Evolutionary conservation across 805 yeast species (phyloP).

Genomic region (Nakazawaea wickerhamii): DNA sequence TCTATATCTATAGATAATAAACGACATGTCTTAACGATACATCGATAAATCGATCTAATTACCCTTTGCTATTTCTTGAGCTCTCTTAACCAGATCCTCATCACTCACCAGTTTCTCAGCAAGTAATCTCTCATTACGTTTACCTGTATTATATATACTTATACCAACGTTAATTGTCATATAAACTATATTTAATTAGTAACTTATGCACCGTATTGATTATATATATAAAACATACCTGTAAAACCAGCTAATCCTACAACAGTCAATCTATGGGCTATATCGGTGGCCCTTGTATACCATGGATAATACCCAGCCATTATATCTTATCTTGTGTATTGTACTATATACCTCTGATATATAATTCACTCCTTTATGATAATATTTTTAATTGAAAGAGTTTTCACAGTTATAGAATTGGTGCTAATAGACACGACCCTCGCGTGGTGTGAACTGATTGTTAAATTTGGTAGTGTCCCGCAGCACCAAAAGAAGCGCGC

Average conservation of each 20-base stretch:
- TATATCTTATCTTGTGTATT: neutral
- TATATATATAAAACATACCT: slow-evolving; percentile 12
- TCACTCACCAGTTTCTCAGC: slow-evolving; percentile 20
- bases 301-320: slow-evolving; percentile 59
- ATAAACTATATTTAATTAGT: slow-evolving; percentile 25
- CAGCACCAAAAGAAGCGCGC: too few species aligned
- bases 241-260: slow-evolving; percentile 54
- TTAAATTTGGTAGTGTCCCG: too few species aligned
- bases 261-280: slow-evolving; percentile 68
- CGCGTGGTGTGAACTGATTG: too few species aligned
- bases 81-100: slow-evolving; percentile 12
- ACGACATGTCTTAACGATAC: too few species aligned
- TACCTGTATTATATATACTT: slow-evolving; percentile 48
- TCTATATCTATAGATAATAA: too few species aligned
- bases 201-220: neutral
- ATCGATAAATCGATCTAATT: neutral
- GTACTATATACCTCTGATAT: neutral
- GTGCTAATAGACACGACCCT: too few species aligned
- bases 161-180: slow-evolving; percentile 47
- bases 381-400: too few species aligned
- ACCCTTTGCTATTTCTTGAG: slow-evolving; percentile 10
- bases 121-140: slow-evolving; percentile 41
- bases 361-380: too few species aligned
- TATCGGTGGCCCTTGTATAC: slow-evolving; percentile 70
- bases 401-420: too few species aligned